Base-by-base conservation (phyloP, 345 rosid genomes). In the Anacardium occidentale region DNA sequence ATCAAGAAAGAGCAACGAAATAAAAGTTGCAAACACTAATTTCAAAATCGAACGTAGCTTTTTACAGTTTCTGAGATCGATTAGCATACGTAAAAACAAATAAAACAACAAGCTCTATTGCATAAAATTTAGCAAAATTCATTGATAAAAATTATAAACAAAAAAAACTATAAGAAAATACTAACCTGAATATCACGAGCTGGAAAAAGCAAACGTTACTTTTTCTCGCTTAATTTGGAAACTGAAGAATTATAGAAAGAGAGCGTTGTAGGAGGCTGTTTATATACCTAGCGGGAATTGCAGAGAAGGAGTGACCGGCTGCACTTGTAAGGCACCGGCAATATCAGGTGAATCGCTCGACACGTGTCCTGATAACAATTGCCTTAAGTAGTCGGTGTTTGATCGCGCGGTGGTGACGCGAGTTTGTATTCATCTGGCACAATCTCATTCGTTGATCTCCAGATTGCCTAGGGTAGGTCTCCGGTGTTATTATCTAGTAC, bases 211-310 rank as follows among this genome's bases (percentile, higher is more conserved):
- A 83, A 74, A 68, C 77, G 83, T 78, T 68, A 18, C 80, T 79
- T 69, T 73, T 66, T 64, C 58, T 48, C 26, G 64, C 45, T 67
- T 62, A 78, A 76, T 71, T 76, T 61, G 48, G 47, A 74, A 74
- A 70, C 42, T 9, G 68, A 69, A 50, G 65, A 62, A 32, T 15
- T 12, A 62, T 69, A 63, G 68, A 51, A 52, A 59, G 65, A 44
- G 48, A 18, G 5, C 0, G 54, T 11, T 52, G 40, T 71, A 82
- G 80, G 71, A 69, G 78, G 79, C 74, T 60, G 77, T 29, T 73
- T 83, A 69, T 82, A 81, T 86, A 77, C 66, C 82, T 70, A 87
- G 88, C 89, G 91, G 88, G 87, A 79, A 80, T 74, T 69, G 73
- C 68, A 52, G 72, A 20, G 72, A 50, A 12, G 75, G 78, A 76